A percentile compares a stretch with the other conserved stretches of the same genome.
Evolutionary conservation across 768 basidiomycete genomes (phyloP).

Genomic region (Sporobolomyces pararoseus): DNA sequence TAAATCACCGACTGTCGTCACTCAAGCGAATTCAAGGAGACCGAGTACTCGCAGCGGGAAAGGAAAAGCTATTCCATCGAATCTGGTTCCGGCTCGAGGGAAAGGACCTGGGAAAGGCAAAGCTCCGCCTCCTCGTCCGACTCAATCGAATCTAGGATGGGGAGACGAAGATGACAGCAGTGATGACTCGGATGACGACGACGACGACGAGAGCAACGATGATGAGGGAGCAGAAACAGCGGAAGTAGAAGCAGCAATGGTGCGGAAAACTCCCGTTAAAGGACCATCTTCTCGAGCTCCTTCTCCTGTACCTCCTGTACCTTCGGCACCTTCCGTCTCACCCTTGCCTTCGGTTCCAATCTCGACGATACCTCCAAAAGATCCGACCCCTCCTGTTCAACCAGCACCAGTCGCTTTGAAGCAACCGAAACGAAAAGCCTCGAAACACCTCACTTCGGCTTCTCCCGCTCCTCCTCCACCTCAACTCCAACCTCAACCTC

Average conservation of each 20-base stretch:
- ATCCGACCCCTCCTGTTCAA: background rate
- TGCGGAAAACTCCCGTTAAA: constrained; percentile 1
- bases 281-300: background rate
- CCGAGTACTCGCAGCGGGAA: constrained; percentile 4
- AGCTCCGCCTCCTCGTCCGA: constrained; percentile 13
- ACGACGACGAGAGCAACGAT: constrained; percentile 5
- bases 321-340: background rate
- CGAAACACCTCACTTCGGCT: background rate
- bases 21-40: background rate
- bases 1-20: background rate
- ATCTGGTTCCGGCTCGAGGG: constrained; percentile 1
- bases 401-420: constrained; percentile 1
- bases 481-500: background rate
- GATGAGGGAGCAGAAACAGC: constrained; percentile 1
- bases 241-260: background rate
- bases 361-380: no score
- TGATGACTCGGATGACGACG: constrained; percentile 5
- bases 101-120: constrained; percentile 33
- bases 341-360: background rate
- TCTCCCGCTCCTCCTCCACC: background rate
- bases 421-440: constrained; percentile 2
- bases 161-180: background rate
- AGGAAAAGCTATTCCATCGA: constrained; percentile 7
- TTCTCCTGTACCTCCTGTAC: background rate
- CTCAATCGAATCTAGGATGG: background rate